Percentiles rank a stretch among this genome's conserved stretches.
Evolutionary conservation across 768 basidiomycete genomes (phyloP).

Genomic region (Amyloporia xantha): DNA sequence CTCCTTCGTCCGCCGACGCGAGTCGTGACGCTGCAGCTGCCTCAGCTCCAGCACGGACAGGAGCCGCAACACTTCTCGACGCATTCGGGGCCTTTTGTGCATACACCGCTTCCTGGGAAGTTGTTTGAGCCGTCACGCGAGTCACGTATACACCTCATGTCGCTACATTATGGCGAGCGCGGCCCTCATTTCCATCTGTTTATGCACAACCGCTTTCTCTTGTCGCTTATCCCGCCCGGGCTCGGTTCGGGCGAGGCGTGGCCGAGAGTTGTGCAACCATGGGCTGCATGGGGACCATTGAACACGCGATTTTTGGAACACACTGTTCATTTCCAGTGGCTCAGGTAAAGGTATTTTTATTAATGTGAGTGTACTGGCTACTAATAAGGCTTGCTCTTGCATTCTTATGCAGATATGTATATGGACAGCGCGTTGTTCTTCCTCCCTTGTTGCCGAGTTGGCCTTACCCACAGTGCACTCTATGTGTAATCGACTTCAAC

Average conservation of each 20-base stretch:
- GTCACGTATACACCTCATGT: conserved; percentile 23
- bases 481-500: conserved; percentile 27
- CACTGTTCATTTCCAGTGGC: conserved; percentile 31
- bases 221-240: conserved; percentile 9
- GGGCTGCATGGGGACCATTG: conserved; percentile 34
- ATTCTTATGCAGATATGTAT: conserved; percentile 29
- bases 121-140: conserved; percentile 20
- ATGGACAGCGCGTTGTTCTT: conserved; percentile 34
- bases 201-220: conserved; percentile 27
- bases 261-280: conserved; percentile 13
- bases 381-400: too few relatives aligned
- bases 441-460: conserved; percentile 9
- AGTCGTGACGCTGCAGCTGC: conserved; percentile 22
- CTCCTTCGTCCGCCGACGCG: neutral
- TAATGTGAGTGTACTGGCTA: neutral
- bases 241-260: neutral
- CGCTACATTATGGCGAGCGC: conserved; percentile 20
- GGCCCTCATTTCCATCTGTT: conserved; percentile 23
- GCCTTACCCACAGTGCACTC: conserved; percentile 19
- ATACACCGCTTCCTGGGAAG: conserved; percentile 5
- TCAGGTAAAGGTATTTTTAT: conserved; percentile 25
- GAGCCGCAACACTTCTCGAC: conserved; percentile 15
- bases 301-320: conserved; percentile 29
- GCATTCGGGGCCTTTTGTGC: conserved; percentile 25
- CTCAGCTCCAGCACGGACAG: conserved; percentile 11